Evolutionary conservation across 2,329 filamentous ascomycete genomes (phyloP).

Genomic region (Fusarium sp.): DNA sequence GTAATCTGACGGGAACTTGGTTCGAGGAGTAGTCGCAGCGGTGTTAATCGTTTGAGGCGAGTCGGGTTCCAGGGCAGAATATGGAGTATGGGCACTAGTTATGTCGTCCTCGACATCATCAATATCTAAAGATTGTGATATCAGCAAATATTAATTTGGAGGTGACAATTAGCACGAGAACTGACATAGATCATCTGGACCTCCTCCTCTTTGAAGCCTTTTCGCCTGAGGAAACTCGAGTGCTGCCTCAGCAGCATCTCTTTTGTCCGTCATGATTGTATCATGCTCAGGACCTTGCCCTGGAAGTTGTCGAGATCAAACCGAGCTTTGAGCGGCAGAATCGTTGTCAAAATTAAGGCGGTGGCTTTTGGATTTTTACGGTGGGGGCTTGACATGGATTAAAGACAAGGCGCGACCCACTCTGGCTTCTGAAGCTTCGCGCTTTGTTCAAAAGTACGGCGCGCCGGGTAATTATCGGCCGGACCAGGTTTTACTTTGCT

Average conservation of each 20-base stretch:
- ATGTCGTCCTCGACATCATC: slow-evolving; percentile 54
- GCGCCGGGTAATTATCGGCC: slow-evolving; percentile 52
- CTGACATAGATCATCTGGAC: slow-evolving; percentile 45
- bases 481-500: slow-evolving; percentile 47
- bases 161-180: not conserved
- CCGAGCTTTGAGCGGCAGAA: slow-evolving; percentile 51
- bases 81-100: slow-evolving; percentile 52
- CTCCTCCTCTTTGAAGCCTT: slow-evolving; percentile 36
- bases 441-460: slow-evolving; percentile 1
- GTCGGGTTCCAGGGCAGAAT: slow-evolving; percentile 51
- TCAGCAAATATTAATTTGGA: slow-evolving; percentile 15
- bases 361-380: slow-evolving; percentile 50
- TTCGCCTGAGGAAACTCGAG: slow-evolving; percentile 49
- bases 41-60: slow-evolving; percentile 52
- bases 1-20: slow-evolving; percentile 75
- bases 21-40: slow-evolving; percentile 58
- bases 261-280: slow-evolving; percentile 52
- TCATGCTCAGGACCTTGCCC: slow-evolving; percentile 31
- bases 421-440: slow-evolving; percentile 8
- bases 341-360: slow-evolving; percentile 51
- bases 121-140: slow-evolving; percentile 41
- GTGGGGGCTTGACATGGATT: slow-evolving; percentile 45
- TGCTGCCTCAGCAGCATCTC: slow-evolving; percentile 47
- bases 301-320: slow-evolving; percentile 21
- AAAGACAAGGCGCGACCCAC: slow-evolving; percentile 16